phyloP scores from a whole-genome alignment of 345 rosid species.

The Kernera saxatilis region DNA sequence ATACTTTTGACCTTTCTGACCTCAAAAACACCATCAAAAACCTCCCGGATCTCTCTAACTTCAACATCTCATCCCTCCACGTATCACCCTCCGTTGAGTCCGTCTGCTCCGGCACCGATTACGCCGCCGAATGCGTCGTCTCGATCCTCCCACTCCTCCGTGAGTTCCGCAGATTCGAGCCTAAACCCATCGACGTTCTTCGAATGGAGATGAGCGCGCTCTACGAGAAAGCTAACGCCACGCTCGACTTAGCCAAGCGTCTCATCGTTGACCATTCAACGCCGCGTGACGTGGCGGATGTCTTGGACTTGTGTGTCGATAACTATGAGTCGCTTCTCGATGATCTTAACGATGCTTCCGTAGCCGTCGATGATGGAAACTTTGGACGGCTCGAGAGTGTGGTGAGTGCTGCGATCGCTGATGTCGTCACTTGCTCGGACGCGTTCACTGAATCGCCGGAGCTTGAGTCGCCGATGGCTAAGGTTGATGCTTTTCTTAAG shows the following conservation, averaged over 20 bases:
- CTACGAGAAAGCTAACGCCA: slow-evolving; percentile 11
- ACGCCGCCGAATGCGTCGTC: slow-evolving; percentile 9
- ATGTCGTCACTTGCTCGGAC: slow-evolving; percentile 17
- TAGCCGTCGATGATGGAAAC: slow-evolving; percentile 11
- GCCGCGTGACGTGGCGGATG: slow-evolving; percentile 13
- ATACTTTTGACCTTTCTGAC: not conserved
- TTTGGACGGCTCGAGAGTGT: slow-evolving; percentile 18
- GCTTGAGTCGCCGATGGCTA: slow-evolving; percentile 17
- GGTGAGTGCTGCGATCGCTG: slow-evolving; percentile 22
- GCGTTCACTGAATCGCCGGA: slow-evolving; percentile 14
- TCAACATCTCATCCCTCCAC: slow-evolving; percentile 17
- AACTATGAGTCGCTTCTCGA: slow-evolving; percentile 12
- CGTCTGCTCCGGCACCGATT: slow-evolving; percentile 11
- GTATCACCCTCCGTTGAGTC: not conserved
- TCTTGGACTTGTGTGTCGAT: slow-evolving; percentile 8
- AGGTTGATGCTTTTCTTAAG: slow-evolving; percentile 17
- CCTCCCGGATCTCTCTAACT: slow-evolving; percentile 1
- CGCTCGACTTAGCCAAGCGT: slow-evolving; percentile 4
- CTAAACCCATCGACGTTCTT: slow-evolving; percentile 21
- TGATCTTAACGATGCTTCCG: slow-evolving; percentile 12
- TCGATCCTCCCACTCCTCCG: slow-evolving; percentile 21
- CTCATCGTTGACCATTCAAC: slow-evolving; percentile 1
- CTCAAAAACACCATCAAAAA: no score
- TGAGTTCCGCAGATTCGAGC: not conserved
- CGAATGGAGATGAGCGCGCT: slow-evolving; percentile 14